phyloP scores from a whole-genome alignment of 331 rosid genomes.

The Malus hybrid region DNA sequence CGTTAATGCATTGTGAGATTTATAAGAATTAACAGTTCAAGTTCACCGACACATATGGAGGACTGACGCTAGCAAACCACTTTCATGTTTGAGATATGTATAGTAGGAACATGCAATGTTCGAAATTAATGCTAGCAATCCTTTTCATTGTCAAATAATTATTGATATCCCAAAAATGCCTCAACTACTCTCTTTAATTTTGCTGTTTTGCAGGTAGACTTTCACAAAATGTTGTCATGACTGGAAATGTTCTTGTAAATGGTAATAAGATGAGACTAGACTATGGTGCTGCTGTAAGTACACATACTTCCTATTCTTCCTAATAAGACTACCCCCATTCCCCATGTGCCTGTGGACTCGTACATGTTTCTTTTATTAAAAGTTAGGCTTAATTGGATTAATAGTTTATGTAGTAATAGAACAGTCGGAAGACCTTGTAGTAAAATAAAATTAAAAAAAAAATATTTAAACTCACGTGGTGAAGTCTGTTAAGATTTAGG shows the following conservation, averaged over 20 bases:
- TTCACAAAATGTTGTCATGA: constrained; percentile 71
- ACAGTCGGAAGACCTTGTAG: too few species aligned
- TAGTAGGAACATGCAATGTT: too few species aligned
- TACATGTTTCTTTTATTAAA: not conserved
- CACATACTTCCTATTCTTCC: not conserved
- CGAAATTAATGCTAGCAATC: too few species aligned
- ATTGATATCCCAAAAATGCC: not conserved
- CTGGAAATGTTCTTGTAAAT: constrained; percentile 80
- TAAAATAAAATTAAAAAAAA: too few species aligned
- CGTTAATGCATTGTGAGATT: too few species aligned
- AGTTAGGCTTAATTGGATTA: too few species aligned
- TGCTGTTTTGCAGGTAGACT: constrained; percentile 74
- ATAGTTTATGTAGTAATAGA: not conserved
- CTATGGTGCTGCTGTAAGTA: constrained; percentile 72
- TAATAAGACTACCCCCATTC: not conserved
- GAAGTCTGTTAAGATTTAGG: too few species aligned
- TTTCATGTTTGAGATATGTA: too few species aligned
- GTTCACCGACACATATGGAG: too few species aligned
- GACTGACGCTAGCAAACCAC: too few species aligned
- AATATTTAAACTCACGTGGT: too few species aligned
- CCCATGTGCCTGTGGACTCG: not conserved
- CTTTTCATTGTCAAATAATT: not conserved
- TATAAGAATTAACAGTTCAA: too few species aligned
- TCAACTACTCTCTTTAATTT: not conserved
- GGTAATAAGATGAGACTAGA: constrained; percentile 64